Base-by-base conservation (phyloP, 2,329 filamentous ascomycete genomes). In the Calonectria naviculata region DNA sequence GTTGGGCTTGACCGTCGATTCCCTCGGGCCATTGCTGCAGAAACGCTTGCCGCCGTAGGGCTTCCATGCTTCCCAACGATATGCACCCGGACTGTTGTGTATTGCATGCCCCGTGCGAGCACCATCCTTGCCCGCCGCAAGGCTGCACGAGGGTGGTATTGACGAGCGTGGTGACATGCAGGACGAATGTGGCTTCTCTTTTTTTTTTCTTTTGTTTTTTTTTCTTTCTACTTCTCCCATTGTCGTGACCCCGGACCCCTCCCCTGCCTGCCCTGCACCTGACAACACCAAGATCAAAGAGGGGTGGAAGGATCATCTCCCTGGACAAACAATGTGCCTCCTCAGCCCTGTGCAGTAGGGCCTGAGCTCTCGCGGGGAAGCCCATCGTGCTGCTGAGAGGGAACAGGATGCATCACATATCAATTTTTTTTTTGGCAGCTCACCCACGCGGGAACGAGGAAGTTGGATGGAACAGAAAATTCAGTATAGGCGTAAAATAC, bases 1-100 rank as follows among this genome's bases (percentile, higher is more conserved):
- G 56, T 58, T 67, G 46, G 63, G 56, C 41, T 52, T 67, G 44
- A 62, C 63, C 64, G 65, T 67, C 41, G 46, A 58, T 61, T 65
- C n/a, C 52, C 29, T 31, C 21, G 46, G 54, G n/a, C 36, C 42
- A 29, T 49, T 46, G 44, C 28, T 61, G 42, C 42, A 62, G 65
- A 41, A 31, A 44, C 17, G 26, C 47, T 38, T 29, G 61, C 42
- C 13, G 21, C 26, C 34, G 26, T 42, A 41, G 17, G 28, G 41
- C 21, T 54, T 52, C 36, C 38, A 26, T 63, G 56, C 36, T 52
- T 31, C 28, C 28, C 46, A 63, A 34, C 52, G 52, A 56, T 38
- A 56, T 56, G 52, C 47, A 52, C 28, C 47, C 31, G 17, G 47
- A 52, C 47, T 13, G 28, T 52, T 52, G 19, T 34, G 47, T 52